Conservation (phyloP, 805 yeast genomes). For the Komagataella pseudopastoris region DNA sequence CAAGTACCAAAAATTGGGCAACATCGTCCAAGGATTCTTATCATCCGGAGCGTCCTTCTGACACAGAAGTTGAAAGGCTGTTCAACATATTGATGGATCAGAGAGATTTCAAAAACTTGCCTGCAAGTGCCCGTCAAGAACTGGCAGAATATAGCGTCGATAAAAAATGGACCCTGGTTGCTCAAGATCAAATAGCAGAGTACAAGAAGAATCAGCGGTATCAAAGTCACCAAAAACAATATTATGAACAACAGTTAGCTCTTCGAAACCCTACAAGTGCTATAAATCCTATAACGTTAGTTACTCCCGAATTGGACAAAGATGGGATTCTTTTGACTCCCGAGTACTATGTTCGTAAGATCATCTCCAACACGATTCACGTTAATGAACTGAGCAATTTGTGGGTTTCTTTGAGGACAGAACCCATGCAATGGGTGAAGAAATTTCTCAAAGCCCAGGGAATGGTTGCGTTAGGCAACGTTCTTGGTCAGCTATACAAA, state of each 20-base stretch:
- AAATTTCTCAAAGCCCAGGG: conserved; percentile 79
- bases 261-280: neutral
- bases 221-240: conserved; percentile 1
- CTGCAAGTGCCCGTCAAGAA: conserved; percentile 62
- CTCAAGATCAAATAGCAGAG: conserved; percentile 77
- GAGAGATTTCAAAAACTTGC: conserved; percentile 54
- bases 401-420: conserved; percentile 88
- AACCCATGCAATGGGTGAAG: conserved; percentile 65
- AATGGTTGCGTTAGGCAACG: conserved; percentile 72
- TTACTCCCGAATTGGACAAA: conserved; percentile 3
- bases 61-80: conserved; percentile 54
- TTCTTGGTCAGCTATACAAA: conserved; percentile 28
- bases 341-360: conserved; percentile 59
- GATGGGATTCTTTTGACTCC: conserved; percentile 29
- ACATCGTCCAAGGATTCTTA: neutral
- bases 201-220: conserved; percentile 30
- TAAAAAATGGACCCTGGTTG: conserved; percentile 84
- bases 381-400: conserved; percentile 64
- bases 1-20: neutral
- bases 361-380: conserved; percentile 58
- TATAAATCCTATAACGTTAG: neutral
- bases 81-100: conserved; percentile 72
- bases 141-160: conserved; percentile 62
- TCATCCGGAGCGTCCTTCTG: conserved; percentile 49
- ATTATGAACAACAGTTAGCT: neutral